These are phyloP conservation scores for Endogone sp. DNA, from an alignment of 192 early-diverging fungal genomes.

Conservation along the genomic window DNA sequence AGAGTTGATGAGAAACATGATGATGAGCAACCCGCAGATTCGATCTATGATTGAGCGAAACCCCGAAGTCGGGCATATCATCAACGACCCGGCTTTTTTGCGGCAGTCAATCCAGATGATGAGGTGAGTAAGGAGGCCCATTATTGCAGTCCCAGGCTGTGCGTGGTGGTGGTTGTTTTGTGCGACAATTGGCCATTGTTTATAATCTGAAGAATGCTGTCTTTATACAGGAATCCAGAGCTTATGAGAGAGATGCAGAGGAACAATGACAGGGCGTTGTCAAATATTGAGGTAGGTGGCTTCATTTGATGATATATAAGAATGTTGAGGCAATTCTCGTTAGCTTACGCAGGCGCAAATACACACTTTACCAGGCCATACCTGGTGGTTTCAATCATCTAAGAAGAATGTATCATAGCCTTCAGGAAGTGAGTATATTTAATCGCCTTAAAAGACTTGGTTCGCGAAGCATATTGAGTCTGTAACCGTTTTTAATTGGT, in stretches of 20 bases:
- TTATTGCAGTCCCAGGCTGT: neutral
- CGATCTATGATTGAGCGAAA: constrained; percentile 54
- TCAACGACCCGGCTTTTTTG: constrained; percentile 58
- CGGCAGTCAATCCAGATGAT: constrained; percentile 50
- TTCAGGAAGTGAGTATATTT: constrained; percentile 24
- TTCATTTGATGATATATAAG: neutral
- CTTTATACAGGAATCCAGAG: constrained; percentile 44
- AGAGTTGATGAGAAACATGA: constrained; percentile 54
- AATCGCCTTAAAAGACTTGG: no score
- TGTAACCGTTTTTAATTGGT: no score
- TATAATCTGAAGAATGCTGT: neutral
- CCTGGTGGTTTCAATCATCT: constrained; percentile 66
- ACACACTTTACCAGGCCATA: constrained; percentile 30
- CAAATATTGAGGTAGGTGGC: constrained; percentile 47
- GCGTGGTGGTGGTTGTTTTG: no score
- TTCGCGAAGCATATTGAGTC: no score
- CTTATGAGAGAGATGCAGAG: constrained; percentile 57
- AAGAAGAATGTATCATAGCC: constrained; percentile 48
- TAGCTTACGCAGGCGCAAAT: no score
- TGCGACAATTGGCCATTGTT: no score
- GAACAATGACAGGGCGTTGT: constrained; percentile 63
- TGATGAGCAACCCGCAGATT: constrained; percentile 61
- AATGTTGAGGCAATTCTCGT: no score
- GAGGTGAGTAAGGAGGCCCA: constrained; percentile 15
- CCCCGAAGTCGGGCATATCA: constrained; percentile 58